phyloP scores from a whole-genome alignment of 495 filamentous ascomycete genomes.

The Parathielavia hyrcaniae region DNA sequence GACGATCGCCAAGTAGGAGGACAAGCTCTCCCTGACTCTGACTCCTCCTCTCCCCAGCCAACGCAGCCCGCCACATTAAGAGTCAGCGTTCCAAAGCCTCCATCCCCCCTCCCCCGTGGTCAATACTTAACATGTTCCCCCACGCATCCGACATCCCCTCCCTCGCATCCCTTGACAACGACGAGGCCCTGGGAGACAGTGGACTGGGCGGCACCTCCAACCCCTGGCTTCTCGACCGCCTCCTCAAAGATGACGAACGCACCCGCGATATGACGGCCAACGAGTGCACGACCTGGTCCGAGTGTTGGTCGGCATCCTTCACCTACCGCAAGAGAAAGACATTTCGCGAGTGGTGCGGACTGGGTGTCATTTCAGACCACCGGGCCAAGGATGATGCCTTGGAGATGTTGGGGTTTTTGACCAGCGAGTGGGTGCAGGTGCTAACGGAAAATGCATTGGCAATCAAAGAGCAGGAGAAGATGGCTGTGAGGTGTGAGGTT shows the following conservation, averaged over 20 bases:
- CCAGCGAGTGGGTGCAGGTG: constrained; percentile 1
- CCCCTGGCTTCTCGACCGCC: constrained; percentile 1
- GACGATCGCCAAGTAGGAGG: background rate
- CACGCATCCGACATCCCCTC: background rate
- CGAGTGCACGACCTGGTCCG: background rate
- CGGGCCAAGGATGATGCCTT: background rate
- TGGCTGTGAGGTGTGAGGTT: background rate
- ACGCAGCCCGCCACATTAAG: background rate
- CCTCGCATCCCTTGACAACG: background rate
- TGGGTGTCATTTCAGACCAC: constrained; percentile 1
- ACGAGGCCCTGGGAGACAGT: background rate
- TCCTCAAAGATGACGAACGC: constrained; percentile 1
- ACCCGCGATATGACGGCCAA: constrained; percentile 2
- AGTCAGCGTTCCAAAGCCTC: background rate
- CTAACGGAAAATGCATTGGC: background rate
- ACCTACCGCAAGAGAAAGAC: constrained; percentile 2
- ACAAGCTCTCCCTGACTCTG: background rate
- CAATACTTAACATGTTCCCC: background rate
- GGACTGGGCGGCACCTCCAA: background rate
- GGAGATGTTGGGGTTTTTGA: constrained; percentile 3
- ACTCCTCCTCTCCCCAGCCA: background rate
- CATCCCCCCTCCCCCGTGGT: background rate
- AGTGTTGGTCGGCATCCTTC: constrained; percentile 3
- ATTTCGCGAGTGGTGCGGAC: background rate
- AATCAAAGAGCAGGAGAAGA: background rate